phyloP scores from a whole-genome alignment of 176 grass and related monocot species.

The Cymbopogon citratus region DNA sequence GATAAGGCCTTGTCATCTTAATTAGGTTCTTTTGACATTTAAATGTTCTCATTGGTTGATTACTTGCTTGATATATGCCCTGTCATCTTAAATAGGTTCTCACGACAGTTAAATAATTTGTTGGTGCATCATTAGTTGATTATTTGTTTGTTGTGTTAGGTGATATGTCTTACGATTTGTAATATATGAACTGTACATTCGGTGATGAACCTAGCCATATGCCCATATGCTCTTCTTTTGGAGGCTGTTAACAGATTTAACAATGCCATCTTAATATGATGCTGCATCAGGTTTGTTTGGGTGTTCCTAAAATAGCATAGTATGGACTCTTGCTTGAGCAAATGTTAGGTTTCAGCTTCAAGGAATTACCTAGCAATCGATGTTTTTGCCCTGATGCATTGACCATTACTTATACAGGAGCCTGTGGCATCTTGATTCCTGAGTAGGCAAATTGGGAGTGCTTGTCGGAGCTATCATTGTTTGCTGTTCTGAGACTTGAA shows the following conservation, averaged over 20 bases:
- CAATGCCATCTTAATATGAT: background rate
- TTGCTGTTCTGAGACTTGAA: background rate
- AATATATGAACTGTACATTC: background rate
- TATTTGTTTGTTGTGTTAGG: background rate
- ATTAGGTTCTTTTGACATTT: no score
- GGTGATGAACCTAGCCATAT: background rate
- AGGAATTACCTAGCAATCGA: background rate
- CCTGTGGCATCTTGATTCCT: background rate
- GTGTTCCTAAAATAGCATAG: background rate
- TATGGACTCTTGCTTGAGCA: background rate
- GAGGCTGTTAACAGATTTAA: background rate
- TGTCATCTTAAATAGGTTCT: background rate
- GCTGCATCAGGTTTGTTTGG: constrained; percentile 3
- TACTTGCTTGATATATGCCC: background rate
- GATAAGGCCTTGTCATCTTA: no score
- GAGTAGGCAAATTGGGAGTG: background rate
- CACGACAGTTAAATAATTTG: background rate
- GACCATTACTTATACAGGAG: background rate
- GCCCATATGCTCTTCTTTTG: no score
- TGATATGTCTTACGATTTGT: background rate
- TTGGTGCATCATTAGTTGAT: background rate
- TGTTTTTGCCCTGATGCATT: background rate
- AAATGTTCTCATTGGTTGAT: background rate
- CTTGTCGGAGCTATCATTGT: background rate
- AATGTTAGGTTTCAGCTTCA: background rate